Evolutionary conservation across 1,139 yeast genomes (phyloP).

Genomic region (Saccharomyces pastorianus): DNA sequence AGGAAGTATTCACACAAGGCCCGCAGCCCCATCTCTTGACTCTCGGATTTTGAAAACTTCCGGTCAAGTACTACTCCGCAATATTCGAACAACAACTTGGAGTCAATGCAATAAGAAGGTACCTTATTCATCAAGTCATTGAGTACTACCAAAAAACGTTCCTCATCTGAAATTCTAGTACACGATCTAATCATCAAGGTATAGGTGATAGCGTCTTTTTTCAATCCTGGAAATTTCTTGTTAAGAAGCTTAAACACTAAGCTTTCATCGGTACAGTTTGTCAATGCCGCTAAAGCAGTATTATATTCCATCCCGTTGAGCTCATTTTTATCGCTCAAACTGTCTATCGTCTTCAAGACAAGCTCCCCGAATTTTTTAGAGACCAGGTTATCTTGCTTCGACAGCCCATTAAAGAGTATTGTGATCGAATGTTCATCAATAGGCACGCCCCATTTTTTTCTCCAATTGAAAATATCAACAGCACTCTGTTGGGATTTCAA

Average conservation of each 20-base stretch:
- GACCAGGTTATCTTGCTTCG: constrained; percentile 31
- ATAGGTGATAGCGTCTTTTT: constrained; percentile 21
- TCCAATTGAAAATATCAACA: constrained; percentile 41
- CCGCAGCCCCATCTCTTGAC: constrained; percentile 7
- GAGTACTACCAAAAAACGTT: constrained; percentile 15
- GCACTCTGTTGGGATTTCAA: constrained; percentile 39
- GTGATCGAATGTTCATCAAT: constrained; percentile 48
- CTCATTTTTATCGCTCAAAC: constrained; percentile 12
- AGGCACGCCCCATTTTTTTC: constrained; percentile 55
- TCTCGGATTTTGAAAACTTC: constrained; percentile 2
- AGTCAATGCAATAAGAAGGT: constrained; percentile 17
- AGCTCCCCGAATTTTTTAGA: constrained; percentile 18
- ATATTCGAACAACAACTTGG: constrained; percentile 19
- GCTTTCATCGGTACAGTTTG: constrained; percentile 21
- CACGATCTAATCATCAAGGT: constrained; percentile 21
- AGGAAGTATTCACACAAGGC: constrained; percentile 18
- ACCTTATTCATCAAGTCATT: constrained; percentile 15
- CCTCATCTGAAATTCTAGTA: constrained; percentile 15
- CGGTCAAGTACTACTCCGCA: constrained; percentile 16
- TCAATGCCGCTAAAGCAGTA: constrained; percentile 27
- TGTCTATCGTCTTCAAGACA: constrained; percentile 17
- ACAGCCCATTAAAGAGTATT: constrained; percentile 50
- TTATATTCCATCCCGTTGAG: constrained; percentile 25
- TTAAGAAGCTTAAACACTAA: constrained; percentile 21
- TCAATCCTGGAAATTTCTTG: constrained; percentile 12